These are phyloP conservation scores for Didymella lethalis DNA, from an alignment of 2,329 filamentous ascomycete genomes.

Conservation along the genomic window DNA sequence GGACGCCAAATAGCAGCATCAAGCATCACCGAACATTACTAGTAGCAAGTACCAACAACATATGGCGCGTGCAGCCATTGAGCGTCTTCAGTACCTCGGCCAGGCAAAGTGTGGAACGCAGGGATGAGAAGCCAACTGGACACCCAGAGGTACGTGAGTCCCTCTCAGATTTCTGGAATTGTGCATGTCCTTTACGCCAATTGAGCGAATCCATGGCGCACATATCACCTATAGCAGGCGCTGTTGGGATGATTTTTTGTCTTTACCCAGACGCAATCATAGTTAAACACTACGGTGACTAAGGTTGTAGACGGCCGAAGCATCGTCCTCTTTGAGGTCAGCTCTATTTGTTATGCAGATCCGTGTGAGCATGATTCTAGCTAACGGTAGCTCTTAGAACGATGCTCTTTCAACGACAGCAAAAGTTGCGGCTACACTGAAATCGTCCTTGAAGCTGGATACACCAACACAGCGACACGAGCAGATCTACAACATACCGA, in stretches of 20 bases:
- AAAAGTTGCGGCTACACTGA: conserved; percentile 39
- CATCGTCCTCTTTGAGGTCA: not conserved
- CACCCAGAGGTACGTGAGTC: conserved; percentile 28
- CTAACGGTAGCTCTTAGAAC: conserved; percentile 15
- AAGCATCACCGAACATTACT: conserved; percentile 8
- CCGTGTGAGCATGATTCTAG: not conserved
- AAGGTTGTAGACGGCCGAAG: not conserved
- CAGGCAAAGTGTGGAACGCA: conserved; percentile 16
- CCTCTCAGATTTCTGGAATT: not conserved
- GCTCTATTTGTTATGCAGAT: not conserved
- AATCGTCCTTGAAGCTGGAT: conserved; percentile 39
- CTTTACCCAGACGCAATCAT: not conserved
- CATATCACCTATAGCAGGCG: not conserved
- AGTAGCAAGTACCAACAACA: conserved; percentile 7
- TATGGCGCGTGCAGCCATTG: conserved; percentile 8
- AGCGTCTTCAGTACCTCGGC: conserved; percentile 34
- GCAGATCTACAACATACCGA: conserved; percentile 97
- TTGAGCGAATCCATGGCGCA: not conserved
- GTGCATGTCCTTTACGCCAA: not conserved
- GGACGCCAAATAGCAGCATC: conserved; percentile 23
- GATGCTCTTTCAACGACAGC: conserved; percentile 23
- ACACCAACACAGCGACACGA: conserved; percentile 58
- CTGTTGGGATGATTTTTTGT: not conserved
- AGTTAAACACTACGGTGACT: not conserved
- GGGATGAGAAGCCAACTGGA: conserved; percentile 22